Evolutionary conservation across 2,329 filamentous ascomycete species (phyloP).

Genomic region (Aureobasidium sp.): DNA sequence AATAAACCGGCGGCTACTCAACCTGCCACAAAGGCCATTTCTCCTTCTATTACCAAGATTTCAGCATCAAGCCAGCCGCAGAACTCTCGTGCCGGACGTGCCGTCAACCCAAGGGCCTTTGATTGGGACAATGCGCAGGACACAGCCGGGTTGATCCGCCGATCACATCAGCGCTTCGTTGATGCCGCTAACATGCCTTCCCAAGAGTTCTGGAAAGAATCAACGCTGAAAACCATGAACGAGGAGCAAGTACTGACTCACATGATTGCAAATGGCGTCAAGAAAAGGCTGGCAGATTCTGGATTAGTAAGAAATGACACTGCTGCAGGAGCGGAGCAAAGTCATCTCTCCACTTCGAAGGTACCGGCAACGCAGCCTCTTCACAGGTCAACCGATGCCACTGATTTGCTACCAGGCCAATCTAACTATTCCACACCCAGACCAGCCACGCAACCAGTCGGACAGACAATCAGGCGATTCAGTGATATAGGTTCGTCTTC

Average conservation of each 20-base stretch:
- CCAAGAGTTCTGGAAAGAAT: conserved; percentile 2
- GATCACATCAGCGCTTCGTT: not conserved
- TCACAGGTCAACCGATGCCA: not conserved
- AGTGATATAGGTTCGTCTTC: not conserved
- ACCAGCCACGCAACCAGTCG: conserved; percentile 2
- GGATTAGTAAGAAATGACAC: too few species aligned
- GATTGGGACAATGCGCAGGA: conserved; percentile 10
- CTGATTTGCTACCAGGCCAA: too few species aligned
- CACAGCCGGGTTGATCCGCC: not conserved
- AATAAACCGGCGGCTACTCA: not conserved
- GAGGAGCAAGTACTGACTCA: conserved; percentile 11
- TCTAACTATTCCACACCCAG: not conserved
- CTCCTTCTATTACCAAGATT: not conserved
- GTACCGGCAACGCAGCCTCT: not conserved
- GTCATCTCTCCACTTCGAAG: too few species aligned
- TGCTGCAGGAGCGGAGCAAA: too few species aligned
- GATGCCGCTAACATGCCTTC: conserved; percentile 9
- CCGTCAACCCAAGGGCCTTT: not conserved
- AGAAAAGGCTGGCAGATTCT: too few species aligned
- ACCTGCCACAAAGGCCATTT: not conserved
- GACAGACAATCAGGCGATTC: not conserved
- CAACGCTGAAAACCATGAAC: not conserved
- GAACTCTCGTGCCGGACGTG: not conserved
- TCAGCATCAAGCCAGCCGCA: not conserved
- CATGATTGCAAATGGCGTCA: conserved; percentile 9